Base-by-base conservation (phyloP, 805 yeast genomes). In the Yarrowia sp. region DNA sequence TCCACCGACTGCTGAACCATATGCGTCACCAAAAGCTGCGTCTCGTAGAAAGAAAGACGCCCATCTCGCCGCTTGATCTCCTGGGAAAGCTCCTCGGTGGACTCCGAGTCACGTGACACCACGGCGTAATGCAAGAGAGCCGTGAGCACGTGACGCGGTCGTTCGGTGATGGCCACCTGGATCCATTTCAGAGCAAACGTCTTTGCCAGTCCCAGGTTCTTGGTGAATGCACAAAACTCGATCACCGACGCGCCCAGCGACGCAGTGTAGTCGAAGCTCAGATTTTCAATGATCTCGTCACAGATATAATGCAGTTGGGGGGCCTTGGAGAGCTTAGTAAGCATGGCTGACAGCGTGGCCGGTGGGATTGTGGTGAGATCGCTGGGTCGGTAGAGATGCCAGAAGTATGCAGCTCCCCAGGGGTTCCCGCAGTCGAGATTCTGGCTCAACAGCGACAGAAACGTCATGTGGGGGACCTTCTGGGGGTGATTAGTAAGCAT, bases 31-130 rank as follows among this genome's bases (percentile, higher is more conserved):
- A 61, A 17, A 5, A 61, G 53, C 43, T 61, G 55, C 1, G 66
- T 61, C 9, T 61, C 66, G 7, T 61, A 46, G 2, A 47, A 24
- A 19, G 53, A 36, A 2, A 61, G 24, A 0, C 66, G 55, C 9
- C 66, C 66, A 7, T 61, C 55, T n/a, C 66, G 66, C 1, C 55
- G 44, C n/a, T 61, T 47, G n/a, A 61, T 61, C 30, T 61, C 66
- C 44, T 38, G 53, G 1, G 55, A 46, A 0, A 61, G 39, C 13
- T 13, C 46, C 12, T 61, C 66, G 12, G 55, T 61, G 12, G 9
- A 44, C 14, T 46, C 38, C 19, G 55, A 61, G 46, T 61, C 55
- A 17, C 55, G 43, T 8, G 55, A 38, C 34, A 47, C 66, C 5
- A 61, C 55, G n/a, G 55, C 55, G 36, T 34, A 61, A 24, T 61